Conservation (phyloP, 306 rosid genomes). For the Comarum palustre region DNA sequence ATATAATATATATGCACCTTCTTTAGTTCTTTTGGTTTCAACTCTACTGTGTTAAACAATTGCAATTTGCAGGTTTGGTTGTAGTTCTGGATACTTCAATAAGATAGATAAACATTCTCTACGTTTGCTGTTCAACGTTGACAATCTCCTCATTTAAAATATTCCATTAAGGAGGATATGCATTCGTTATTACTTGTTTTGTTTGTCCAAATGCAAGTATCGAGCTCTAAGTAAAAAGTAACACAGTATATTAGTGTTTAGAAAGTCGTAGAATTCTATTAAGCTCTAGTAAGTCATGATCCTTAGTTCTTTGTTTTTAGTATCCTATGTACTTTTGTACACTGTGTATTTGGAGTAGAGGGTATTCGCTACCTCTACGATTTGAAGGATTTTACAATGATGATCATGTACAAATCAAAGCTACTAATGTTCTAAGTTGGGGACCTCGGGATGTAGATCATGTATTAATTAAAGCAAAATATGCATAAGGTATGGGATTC, state of each 20-base stretch:
- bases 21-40: background rate
- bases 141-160: background rate
- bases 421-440: too few relatives aligned
- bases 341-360: too few relatives aligned
- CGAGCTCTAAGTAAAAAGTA: too few relatives aligned
- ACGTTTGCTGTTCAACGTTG: background rate
- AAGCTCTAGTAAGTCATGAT: background rate
- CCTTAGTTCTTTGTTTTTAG: too few relatives aligned
- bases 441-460: too few relatives aligned
- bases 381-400: too few relatives aligned
- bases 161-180: background rate
- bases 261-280: background rate
- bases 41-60: background rate
- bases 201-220: too few relatives aligned
- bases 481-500: too few relatives aligned
- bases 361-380: too few relatives aligned
- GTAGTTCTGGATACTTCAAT: background rate
- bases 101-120: conserved; percentile 2
- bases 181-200: background rate
- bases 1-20: background rate
- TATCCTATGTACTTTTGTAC: too few relatives aligned
- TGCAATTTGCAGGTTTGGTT: background rate
- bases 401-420: too few relatives aligned
- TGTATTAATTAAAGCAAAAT: too few relatives aligned
- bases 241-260: background rate